Evolutionary conservation across 176 grass and related monocot species (phyloP), one percentile per base, ranked within the genome.

Genomic region (Aegilops longissima): DNA sequence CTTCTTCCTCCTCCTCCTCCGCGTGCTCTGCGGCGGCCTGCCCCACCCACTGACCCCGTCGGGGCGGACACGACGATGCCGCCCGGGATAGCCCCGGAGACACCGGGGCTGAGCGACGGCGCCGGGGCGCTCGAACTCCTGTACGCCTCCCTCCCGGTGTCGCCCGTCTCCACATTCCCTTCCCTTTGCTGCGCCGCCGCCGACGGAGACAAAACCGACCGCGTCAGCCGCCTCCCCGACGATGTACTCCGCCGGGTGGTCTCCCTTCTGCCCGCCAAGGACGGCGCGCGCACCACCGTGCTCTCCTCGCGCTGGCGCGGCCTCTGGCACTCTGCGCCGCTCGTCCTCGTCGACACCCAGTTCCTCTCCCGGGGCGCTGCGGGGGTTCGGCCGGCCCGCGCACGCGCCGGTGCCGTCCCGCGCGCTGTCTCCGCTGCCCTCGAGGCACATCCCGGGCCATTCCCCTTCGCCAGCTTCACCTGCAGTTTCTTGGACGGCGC

Each of bases 161-260:
- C 71, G n/a, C n/a, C 70, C 2, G n/a, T 74, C 71, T 74, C 39
- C 71, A 74, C 71, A 74, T 45, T 74, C 71, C 40, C 71, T 40
- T 74, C n/a, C 39, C 71, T 47, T 23, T 47, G 11, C 12, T 74
- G 71, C 40, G 71, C 71, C 71, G n/a, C 40, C 71, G n/a, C 39
- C n/a, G 71, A 45, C 23, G 12, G 24, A 27, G 71, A 47, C 39
- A 74, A 4, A 40, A 47, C 23, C n/a, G 71, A 74, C 71, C n/a
- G 12, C n/a, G 3, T 47, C 39, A 74, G 39, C 71, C 71, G 71
- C 71, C 71, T 74, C 39, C n/a, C 71, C 11, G 71, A 47, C 6
- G 40, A 47, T 4, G 0, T 74, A 39, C 71, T 74, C 39, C n/a
- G n/a, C n/a, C n/a, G n/a, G 12, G 36, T 47, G 10, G 39, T 74